These are phyloP conservation scores for Penicillium bialowiezense DNA, from an alignment of 495 filamentous ascomycete genomes.

Conservation along the genomic window DNA sequence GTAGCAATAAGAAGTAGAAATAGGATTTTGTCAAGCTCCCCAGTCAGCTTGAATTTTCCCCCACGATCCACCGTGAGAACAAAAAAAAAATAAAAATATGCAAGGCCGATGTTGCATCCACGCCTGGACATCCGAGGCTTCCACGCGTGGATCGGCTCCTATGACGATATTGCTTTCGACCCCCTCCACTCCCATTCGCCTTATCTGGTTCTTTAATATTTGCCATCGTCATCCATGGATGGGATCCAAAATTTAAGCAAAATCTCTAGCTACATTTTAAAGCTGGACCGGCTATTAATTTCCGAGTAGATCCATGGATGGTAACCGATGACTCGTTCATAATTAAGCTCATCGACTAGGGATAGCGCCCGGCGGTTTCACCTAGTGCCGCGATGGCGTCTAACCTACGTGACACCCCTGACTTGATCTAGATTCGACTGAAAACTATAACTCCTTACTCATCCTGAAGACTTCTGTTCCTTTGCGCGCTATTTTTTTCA, in stretches of 20 bases:
- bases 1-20: not conserved
- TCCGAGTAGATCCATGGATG: not conserved
- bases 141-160: conserved; percentile 3
- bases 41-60: no score
- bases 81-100: not conserved
- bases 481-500: not conserved
- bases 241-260: not conserved
- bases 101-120: conserved; percentile 8
- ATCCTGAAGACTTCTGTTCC: no score
- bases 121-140: conserved; percentile 7
- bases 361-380: not conserved
- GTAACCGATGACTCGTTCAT: conserved; percentile 1
- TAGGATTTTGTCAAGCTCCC: no score
- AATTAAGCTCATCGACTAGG: conserved; percentile 10
- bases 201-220: not conserved
- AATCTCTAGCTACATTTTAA: no score
- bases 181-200: not conserved
- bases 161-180: conserved; percentile 2
- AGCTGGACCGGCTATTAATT: no score
- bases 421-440: not conserved
- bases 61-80: no score
- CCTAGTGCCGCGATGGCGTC: not conserved
- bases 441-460: not conserved
- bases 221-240: not conserved
- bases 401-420: not conserved